phyloP scores from a whole-genome alignment of 129 eudicot genomes.

The Centrapalus pauciflorus region DNA sequence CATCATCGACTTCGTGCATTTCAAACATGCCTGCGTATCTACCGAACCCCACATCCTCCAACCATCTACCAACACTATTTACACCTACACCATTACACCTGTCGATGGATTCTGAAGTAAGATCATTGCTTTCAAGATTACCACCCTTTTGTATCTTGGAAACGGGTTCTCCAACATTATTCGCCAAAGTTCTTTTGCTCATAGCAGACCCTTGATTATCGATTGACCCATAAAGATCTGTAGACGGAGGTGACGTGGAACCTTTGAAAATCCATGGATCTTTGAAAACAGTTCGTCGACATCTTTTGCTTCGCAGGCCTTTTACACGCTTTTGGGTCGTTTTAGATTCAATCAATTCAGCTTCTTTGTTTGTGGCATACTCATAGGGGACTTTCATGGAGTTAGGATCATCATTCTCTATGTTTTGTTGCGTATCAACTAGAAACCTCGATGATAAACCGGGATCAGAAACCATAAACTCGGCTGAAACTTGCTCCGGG shows the following conservation, averaged over 20 bases:
- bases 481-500: constrained; percentile 19
- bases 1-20: constrained; percentile 55
- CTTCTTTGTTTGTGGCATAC: not conserved
- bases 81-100: not conserved
- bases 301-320: constrained; percentile 33
- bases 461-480: constrained; percentile 18
- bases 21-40: constrained; percentile 40
- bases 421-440: constrained; percentile 13
- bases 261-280: constrained; percentile 15
- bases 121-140: constrained; percentile 15
- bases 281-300: constrained; percentile 26
- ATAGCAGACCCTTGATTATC: constrained; percentile 27
- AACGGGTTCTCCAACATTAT: constrained; percentile 4
- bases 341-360: constrained; percentile 17
- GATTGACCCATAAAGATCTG: constrained; percentile 12
- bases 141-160: constrained; percentile 20
- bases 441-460: constrained; percentile 19
- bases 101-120: constrained; percentile 8
- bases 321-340: constrained; percentile 15
- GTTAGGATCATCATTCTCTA: constrained; percentile 37
- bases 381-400: constrained; percentile 2
- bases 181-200: constrained; percentile 27
- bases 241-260: constrained; percentile 1
- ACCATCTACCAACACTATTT: constrained; percentile 40
- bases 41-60: constrained; percentile 44